Conservation (phyloP, 768 basidiomycete genomes). For the Hydnomerulius pinastri region DNA sequence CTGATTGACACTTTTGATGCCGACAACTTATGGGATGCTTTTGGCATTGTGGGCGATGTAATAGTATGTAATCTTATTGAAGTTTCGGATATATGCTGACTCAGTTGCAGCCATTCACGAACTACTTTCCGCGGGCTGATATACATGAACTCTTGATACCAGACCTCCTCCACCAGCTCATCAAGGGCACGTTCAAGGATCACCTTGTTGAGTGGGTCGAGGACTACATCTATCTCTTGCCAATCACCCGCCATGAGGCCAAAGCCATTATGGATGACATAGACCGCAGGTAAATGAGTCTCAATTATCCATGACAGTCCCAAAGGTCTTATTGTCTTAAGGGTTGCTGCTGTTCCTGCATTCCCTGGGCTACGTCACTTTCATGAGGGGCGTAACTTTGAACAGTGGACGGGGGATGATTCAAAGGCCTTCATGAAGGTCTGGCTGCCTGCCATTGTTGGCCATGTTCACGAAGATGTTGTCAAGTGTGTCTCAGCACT, state of each 20-base stretch:
- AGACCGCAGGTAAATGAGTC: constrained; percentile 23
- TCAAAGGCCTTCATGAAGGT: constrained; percentile 42
- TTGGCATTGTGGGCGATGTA: constrained; percentile 19
- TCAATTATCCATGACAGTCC: background rate
- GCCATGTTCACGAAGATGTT: constrained; percentile 17
- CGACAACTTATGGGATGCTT: constrained; percentile 5
- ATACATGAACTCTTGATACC: constrained; percentile 31
- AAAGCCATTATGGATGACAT: constrained; percentile 29
- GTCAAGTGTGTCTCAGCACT: constrained; percentile 18
- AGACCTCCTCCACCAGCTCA: constrained; percentile 32
- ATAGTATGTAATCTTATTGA: constrained; percentile 2
- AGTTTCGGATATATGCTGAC: background rate
- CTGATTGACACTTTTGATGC: constrained; percentile 5
- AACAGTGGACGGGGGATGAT: constrained; percentile 40
- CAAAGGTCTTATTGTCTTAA: no score
- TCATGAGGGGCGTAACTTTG: constrained; percentile 30
- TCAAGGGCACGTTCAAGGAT: constrained; percentile 37
- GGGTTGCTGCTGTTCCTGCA: constrained; percentile 27
- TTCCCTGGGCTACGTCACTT: constrained; percentile 33
- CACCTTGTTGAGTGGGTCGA: constrained; percentile 35
- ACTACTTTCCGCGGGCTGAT: constrained; percentile 31
- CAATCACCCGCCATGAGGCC: constrained; percentile 4
- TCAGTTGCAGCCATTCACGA: constrained; percentile 34
- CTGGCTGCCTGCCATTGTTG: constrained; percentile 18
- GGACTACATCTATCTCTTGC: constrained; percentile 18